Evolutionary conservation across 345 rosid species (phyloP), one percentile per base, ranked within the genome.

Genomic region (Linum usitatissimum): DNA sequence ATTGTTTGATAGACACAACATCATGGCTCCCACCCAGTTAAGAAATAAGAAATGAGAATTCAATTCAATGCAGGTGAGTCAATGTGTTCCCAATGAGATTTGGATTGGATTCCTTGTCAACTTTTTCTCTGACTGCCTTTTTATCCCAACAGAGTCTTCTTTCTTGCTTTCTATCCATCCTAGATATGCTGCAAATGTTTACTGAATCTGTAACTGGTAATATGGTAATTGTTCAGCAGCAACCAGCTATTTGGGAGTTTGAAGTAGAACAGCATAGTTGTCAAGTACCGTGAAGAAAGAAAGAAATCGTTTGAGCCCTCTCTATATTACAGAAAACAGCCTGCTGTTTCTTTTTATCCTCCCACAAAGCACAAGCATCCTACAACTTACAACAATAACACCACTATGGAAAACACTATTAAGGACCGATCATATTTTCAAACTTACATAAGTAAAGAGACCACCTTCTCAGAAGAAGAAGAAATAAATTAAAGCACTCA

Each of bases 291-390:
- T 68, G 64, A 65, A 20, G 57, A 61, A 59, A 71, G 58, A 71
- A 71, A 67, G 67, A 58, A 34, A 34, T 4, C 38, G 3, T 34
- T 34, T 23, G 62, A 59, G 59, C 59, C 5, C 63, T 66, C 68
- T 42, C 68, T 42, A 59, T 67, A 75, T 74, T 76, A 78, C 84
- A 18, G 10, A 64, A 66, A 61, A 71, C 66, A 69, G 55, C 60
- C 69, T 71, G 38, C 5, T 34, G 38, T 34, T 34, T 34, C 38
- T 7, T 34, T 34, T 34, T 34, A 34, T 34, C 38, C 38, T 63
- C 61, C 63, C 63, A 55, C 74, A 45, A 63, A 45, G 1, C 38
- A 34, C 38, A 34, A 34, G 38, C 38, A 34, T 34, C 38, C 8
- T 34, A 34, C 38, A 34, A 34, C 38, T 34, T 34, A 34, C 38